A percentile compares a stretch with the other conserved stretches of the same genome.
These are phyloP conservation scores for Ogataea hybrid DNA, from an alignment of 1,139 yeast genomes.

Conservation along the genomic window DNA sequence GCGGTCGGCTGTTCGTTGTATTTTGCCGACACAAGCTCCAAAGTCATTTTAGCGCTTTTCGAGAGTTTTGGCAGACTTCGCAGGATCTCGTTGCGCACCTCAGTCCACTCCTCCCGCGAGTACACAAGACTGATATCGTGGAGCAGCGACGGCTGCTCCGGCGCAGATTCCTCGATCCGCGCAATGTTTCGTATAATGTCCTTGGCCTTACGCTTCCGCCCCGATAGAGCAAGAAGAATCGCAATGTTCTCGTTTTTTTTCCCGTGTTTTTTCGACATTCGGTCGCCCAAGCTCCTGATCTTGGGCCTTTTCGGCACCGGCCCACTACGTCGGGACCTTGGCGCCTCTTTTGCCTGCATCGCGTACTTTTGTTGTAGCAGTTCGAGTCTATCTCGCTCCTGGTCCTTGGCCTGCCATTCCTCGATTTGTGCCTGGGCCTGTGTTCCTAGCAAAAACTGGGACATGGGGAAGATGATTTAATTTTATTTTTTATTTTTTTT, in stretches of 20 bases:
- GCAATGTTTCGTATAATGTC: slow-evolving; percentile 18
- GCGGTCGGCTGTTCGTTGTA: slow-evolving; percentile 11
- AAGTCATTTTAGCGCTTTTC: slow-evolving; percentile 15
- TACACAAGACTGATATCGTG: slow-evolving; percentile 17
- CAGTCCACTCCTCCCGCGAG: slow-evolving; percentile 23
- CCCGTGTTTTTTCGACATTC: slow-evolving; percentile 21
- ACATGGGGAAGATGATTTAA: neutral
- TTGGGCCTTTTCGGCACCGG: slow-evolving; percentile 7
- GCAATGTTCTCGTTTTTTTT: slow-evolving; percentile 10
- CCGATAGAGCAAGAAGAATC: slow-evolving; percentile 24
- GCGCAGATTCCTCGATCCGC: slow-evolving; percentile 11
- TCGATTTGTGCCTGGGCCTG: slow-evolving; percentile 30
- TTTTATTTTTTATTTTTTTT: slow-evolving; percentile 5
- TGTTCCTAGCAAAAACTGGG: slow-evolving; percentile 25
- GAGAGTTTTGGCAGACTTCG: slow-evolving; percentile 21
- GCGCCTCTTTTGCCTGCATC: neutral
- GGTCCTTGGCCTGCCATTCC: slow-evolving; percentile 23
- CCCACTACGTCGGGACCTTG: slow-evolving; percentile 1
- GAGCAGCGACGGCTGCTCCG: neutral
- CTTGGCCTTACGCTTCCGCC: slow-evolving; percentile 21
- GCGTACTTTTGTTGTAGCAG: slow-evolving; percentile 10
- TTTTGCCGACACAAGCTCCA: slow-evolving; percentile 18
- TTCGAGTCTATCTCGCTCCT: slow-evolving; percentile 9
- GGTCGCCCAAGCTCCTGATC: slow-evolving; percentile 20
- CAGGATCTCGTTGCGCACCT: slow-evolving; percentile 17